These are phyloP conservation scores for Boletus rubroflammeus DNA, from an alignment of 768 basidiomycete species.

Conservation along the genomic window DNA sequence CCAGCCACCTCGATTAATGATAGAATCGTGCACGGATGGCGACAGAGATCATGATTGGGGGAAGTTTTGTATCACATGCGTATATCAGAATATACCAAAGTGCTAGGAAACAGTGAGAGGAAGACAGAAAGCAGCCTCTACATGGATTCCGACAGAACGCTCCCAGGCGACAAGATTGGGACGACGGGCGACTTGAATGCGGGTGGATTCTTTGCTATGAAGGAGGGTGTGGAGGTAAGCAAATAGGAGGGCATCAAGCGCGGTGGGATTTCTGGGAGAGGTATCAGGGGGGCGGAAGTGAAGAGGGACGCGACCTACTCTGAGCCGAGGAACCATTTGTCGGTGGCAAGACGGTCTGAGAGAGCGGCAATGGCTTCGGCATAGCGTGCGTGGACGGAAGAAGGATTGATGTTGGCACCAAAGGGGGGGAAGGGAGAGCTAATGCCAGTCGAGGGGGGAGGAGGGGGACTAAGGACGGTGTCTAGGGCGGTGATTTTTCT, in stretches of 20 bases:
- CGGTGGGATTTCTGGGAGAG: conserved; percentile 63
- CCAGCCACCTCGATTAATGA: conserved; percentile 8
- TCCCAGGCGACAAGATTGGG: conserved; percentile 84
- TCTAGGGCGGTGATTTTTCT: conserved; percentile 36
- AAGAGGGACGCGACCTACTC: conserved; percentile 40
- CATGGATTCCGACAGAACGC: conserved; percentile 55
- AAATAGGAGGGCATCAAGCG: conserved; percentile 78
- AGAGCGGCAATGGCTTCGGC: conserved; percentile 69
- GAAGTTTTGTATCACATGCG: conserved; percentile 2
- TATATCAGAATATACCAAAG: conserved; percentile 18
- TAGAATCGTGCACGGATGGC: neutral
- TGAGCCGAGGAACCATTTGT: conserved; percentile 81
- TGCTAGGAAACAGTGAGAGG: conserved; percentile 4
- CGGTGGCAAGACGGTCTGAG: conserved; percentile 69
- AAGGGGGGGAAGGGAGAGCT: conserved; percentile 57
- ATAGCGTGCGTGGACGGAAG: conserved; percentile 55
- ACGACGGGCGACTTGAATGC: conserved; percentile 64
- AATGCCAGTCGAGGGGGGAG: conserved; percentile 68
- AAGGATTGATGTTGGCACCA: conserved; percentile 52
- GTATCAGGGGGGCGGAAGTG: conserved; percentile 5
- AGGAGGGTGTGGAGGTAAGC: conserved; percentile 75
- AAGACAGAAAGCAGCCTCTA: conserved; percentile 48
- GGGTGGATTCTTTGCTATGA: conserved; percentile 39
- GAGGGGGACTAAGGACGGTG: conserved; percentile 58
- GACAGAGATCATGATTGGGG: neutral